Conservation (phyloP, 805 yeast genomes). For the Danielia reshetovae region DNA sequence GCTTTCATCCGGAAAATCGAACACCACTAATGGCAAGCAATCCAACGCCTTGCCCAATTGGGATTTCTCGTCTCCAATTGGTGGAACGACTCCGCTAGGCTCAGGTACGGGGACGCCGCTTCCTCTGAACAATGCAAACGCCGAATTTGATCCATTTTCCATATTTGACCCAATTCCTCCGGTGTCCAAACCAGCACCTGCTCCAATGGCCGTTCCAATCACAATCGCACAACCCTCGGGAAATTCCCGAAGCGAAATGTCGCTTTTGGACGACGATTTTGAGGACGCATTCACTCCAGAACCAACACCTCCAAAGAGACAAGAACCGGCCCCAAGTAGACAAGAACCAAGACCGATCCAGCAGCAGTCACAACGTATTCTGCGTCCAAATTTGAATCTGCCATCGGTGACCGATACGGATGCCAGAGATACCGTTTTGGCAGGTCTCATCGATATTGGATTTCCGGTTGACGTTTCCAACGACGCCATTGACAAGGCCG, state of each 20-base stretch:
- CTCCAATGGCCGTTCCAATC: too few relatives aligned
- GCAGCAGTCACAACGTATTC: background rate
- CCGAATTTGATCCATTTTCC: slow-evolving; percentile 1
- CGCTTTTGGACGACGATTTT: slow-evolving; percentile 40
- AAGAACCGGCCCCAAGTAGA: slow-evolving; percentile 1
- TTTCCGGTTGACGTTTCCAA: slow-evolving; percentile 59
- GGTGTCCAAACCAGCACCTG: background rate
- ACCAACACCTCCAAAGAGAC: slow-evolving; percentile 1
- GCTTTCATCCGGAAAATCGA: slow-evolving; percentile 30
- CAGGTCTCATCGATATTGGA: slow-evolving; percentile 78
- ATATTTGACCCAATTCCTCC: slow-evolving; percentile 4
- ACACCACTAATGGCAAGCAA: too few relatives aligned
- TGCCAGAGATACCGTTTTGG: slow-evolving; percentile 48
- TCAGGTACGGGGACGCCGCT: slow-evolving; percentile 1
- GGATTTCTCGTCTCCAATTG: slow-evolving; percentile 10
- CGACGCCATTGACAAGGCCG: slow-evolving; percentile 55
- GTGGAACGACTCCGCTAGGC: slow-evolving; percentile 1
- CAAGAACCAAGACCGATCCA: background rate
- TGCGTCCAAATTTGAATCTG: background rate
- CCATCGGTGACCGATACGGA: background rate
- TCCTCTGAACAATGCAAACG: background rate
- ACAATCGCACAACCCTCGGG: too few relatives aligned
- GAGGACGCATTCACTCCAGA: slow-evolving; percentile 30
- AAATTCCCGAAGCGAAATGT: too few relatives aligned
- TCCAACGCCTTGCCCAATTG: slow-evolving; percentile 7